Percentiles rank a stretch among this genome's conserved stretches.
Evolutionary conservation across 208 protist genomes (phyloP).

Genomic region (Trypanosomatidae sp.): DNA sequence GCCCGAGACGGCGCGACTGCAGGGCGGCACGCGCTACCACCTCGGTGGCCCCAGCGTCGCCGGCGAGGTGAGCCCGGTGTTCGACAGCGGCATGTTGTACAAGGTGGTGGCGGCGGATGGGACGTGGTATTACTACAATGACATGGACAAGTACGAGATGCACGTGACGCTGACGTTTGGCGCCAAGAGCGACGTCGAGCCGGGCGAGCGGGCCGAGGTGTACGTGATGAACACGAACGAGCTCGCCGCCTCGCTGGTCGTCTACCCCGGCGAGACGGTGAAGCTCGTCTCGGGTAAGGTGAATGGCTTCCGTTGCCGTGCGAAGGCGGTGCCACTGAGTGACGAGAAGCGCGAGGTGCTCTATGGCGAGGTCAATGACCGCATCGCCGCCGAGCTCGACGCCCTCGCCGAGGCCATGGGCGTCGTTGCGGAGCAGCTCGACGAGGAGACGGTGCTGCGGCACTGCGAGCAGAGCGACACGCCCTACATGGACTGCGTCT

Average conservation of each 20-base stretch:
- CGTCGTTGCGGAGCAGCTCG: conserved; percentile 11
- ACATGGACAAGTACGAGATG: conserved; percentile 78
- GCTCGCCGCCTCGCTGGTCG: conserved; percentile 24
- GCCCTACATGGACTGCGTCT: conserved; percentile 52
- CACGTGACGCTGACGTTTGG: conserved; percentile 64
- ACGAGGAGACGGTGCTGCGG: conserved; percentile 36
- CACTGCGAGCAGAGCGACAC: conserved; percentile 34
- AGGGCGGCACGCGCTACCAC: conserved; percentile 22
- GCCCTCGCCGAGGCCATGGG: conserved; percentile 26
- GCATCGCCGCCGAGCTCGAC: conserved; percentile 16
- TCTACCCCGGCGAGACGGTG: conserved; percentile 56
- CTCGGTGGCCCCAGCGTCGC: conserved; percentile 22
- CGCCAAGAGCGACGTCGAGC: conserved; percentile 42
- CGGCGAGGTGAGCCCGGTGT: conserved; percentile 34
- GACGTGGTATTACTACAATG: conserved; percentile 77
- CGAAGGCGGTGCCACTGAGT: conserved; percentile 33
- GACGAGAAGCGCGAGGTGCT: conserved; percentile 30
- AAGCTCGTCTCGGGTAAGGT: conserved; percentile 51
- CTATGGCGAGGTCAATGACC: conserved; percentile 27
- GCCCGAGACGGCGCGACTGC: conserved; percentile 11
- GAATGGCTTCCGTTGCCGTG: conserved; percentile 50
- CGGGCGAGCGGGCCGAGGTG: conserved; percentile 35
- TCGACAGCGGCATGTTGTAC: conserved; percentile 60
- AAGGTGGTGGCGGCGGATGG: conserved; percentile 39
- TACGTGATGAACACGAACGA: conserved; percentile 44